Evolutionary conservation across 2,329 filamentous ascomycete genomes (phyloP), one percentile per base, ranked within the genome.

Genomic region (Aquanectria penicillioides): DNA sequence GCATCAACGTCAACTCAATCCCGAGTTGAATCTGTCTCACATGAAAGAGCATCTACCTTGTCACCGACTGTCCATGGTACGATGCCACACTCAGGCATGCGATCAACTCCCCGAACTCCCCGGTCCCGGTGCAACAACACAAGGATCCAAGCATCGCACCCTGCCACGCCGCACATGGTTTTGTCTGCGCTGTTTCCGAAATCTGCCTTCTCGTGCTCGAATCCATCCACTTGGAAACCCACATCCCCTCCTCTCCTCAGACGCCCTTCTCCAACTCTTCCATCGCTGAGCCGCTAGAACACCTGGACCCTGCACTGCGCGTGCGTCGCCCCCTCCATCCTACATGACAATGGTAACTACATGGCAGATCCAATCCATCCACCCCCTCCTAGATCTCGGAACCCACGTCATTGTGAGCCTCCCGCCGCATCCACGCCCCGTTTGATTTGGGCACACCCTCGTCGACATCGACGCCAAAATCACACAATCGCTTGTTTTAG

Each of bases 391-490:
- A 48, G 38, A 58, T 59, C 48, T 57, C 50, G 43, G 61, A 61
- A 31, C 18, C 48, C 38, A 61, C 65, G 61, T 69, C 67, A 69
- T 65, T 51, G 38, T 11, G 17, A 15, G 8, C 36, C 41, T 22
- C 48, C 18, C 10, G 18, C 12, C 18, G 3, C 18, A 5, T 36
- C 17, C 48, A 20, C 48, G 25, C 26, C 33, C 36, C 25, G 29
- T 36, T n/a, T 23, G n/a, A n/a, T 15, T 22, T 12, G 9, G 10
- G 17, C 15, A 12, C 26, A 25, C 29, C 25, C 12, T 15, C 54
- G 29, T 44, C 67, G 58, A 69, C 67, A 69, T 68, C 37, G 51
- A 60, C 62, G 58, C 67, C 64, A 69, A 69, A 69, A 69, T 69
- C 63, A 68, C 67, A 69, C 67, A 69, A 69, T 68, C 38, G 44